These are phyloP conservation scores for Rhizophora mangle DNA, from an alignment of 345 rosid genomes.

Conservation along the genomic window DNA sequence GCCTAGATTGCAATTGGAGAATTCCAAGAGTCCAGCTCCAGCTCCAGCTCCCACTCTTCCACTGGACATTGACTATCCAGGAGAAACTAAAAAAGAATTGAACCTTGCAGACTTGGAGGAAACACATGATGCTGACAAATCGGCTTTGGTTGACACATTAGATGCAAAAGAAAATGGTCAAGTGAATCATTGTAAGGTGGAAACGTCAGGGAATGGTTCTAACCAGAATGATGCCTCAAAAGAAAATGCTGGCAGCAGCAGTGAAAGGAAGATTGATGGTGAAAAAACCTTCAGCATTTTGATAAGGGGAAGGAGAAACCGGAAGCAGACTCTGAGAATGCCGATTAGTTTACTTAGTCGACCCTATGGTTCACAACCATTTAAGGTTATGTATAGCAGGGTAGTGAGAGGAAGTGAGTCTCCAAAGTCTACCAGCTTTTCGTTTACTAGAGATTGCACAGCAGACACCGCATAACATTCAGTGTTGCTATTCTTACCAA, in stretches of 20 bases:
- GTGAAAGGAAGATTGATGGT: conserved; percentile 41
- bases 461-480: conserved; percentile 39
- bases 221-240: conserved; percentile 24
- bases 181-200: conserved; percentile 16
- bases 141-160: conserved; percentile 25
- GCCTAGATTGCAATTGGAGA: conserved; percentile 36
- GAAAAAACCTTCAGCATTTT: conserved; percentile 92
- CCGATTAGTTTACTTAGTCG: conserved; percentile 86
- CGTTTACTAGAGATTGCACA: conserved; percentile 37
- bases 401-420: conserved; percentile 76
- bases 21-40: conserved; percentile 28
- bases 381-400: conserved; percentile 68
- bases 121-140: conserved; percentile 30
- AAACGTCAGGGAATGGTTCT: conserved; percentile 27
- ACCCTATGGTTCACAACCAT: conserved; percentile 86
- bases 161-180: conserved; percentile 41
- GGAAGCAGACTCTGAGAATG: conserved; percentile 87
- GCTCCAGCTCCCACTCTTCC: conserved; percentile 42
- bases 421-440: conserved; percentile 46
- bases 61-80: conserved; percentile 46
- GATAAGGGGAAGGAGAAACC: conserved; percentile 78
- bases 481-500: conserved; percentile 11
- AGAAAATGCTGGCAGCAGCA: conserved; percentile 31
- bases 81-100: conserved; percentile 39
- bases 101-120: conserved; percentile 35